Conservation (phyloP, 441 rosid genomes). For the Erodium texanum region DNA sequence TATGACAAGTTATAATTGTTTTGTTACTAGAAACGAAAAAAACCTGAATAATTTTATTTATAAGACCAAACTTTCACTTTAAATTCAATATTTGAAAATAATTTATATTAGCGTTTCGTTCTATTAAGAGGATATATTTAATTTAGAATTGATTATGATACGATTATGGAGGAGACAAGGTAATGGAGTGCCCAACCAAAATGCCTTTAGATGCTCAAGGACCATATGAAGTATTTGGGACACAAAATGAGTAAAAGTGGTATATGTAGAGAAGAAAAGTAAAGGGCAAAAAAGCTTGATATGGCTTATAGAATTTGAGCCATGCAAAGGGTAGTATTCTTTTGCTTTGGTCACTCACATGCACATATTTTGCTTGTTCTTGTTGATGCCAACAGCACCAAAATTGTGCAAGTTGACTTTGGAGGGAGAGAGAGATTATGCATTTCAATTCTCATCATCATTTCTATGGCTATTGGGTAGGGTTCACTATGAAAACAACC, state of each 20-base stretch:
- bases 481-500: slow-evolving; percentile 25
- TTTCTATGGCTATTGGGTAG: slow-evolving; percentile 37
- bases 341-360: neutral
- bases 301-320: neutral
- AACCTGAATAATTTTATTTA: no score
- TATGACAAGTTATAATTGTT: no score
- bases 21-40: no score
- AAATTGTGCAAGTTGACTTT: neutral
- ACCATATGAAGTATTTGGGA: neutral
- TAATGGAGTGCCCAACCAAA: neutral
- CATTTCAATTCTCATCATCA: slow-evolving; percentile 22
- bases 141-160: no score
- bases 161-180: neutral
- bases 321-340: neutral
- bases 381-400: neutral
- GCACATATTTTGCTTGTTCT: neutral
- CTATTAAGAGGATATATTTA: no score
- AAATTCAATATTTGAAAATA: no score
- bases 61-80: no score
- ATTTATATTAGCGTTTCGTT: no score
- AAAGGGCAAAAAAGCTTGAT: neutral
- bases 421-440: neutral
- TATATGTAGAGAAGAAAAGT: neutral
- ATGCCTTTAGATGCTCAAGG: neutral
- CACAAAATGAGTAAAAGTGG: neutral